Conservation (phyloP, 352 stramenopile species). For the Pelagophyceae sp. region DNA sequence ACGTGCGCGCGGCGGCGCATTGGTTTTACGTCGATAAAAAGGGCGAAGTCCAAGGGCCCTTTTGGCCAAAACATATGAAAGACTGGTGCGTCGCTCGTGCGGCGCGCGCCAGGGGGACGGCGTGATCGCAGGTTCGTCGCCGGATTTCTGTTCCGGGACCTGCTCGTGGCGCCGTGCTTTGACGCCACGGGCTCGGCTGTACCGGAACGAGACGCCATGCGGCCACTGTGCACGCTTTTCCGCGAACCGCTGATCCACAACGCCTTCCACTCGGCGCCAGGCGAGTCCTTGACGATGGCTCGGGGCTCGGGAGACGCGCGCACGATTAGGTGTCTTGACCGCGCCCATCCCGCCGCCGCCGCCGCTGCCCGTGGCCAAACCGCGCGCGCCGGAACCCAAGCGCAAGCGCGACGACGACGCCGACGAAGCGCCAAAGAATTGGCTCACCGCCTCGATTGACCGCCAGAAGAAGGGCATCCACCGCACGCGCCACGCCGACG, state of each 20-base stretch:
- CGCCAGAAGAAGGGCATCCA: constrained; percentile 11
- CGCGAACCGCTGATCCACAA: not conserved
- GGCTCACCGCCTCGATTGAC: not conserved
- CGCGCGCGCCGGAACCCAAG: not conserved
- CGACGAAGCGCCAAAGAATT: not conserved
- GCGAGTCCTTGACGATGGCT: not conserved
- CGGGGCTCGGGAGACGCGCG: not conserved
- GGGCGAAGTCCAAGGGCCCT: constrained; percentile 1
- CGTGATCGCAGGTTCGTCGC: not conserved
- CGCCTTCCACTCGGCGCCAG: not conserved
- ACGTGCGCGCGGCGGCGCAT: not conserved
- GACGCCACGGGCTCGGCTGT: not conserved
- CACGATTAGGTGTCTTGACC: not conserved
- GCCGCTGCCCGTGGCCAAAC: not conserved
- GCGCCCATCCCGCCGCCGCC: constrained; percentile 4
- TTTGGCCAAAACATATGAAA: constrained; percentile 7
- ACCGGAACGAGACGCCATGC: not conserved
- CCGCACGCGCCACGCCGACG: not conserved
- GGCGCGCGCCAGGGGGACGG: not conserved
- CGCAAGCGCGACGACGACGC: not conserved
- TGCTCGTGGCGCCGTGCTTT: constrained; percentile 7
- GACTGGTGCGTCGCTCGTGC: not conserved
- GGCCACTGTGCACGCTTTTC: not conserved
- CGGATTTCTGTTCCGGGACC: not conserved
- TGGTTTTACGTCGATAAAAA: constrained; percentile 1